phyloP scores from a whole-genome alignment of 306 rosid species.

The Dryas octopetala region DNA sequence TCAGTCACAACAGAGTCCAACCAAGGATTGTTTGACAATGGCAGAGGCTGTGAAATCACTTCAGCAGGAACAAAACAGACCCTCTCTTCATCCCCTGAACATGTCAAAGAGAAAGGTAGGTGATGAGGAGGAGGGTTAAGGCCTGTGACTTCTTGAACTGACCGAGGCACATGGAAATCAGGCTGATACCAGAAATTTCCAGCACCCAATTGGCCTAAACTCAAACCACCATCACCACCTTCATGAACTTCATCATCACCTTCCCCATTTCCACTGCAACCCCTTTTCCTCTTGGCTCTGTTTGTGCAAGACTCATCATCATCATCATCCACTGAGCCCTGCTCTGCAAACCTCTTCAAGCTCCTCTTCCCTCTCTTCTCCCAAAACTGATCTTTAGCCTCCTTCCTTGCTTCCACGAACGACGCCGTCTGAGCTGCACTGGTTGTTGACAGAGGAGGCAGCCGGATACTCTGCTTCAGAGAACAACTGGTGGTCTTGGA shows the following conservation, averaged over 20 bases:
- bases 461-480: conserved; percentile 75
- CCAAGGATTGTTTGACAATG: conserved; percentile 59
- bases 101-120: conserved; percentile 54
- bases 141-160: conserved; percentile 19
- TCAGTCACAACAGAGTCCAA: conserved; percentile 58
- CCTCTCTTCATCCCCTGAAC: conserved; percentile 61
- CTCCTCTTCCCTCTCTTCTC: conserved; percentile 40
- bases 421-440: conserved; percentile 22
- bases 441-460: conserved; percentile 68
- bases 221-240: conserved; percentile 36
- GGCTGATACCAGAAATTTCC: conserved; percentile 66
- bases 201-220: conserved; percentile 52
- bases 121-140: conserved; percentile 33
- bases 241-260: conserved; percentile 27
- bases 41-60: conserved; percentile 54
- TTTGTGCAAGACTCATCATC: conserved; percentile 45
- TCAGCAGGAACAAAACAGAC: conserved; percentile 70
- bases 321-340: conserved; percentile 32
- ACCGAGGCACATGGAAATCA: conserved; percentile 23
- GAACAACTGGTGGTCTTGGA: conserved; percentile 53
- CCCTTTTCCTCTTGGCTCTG: conserved; percentile 77
- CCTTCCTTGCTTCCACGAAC: conserved; percentile 37
- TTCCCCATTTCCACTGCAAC: conserved; percentile 31
- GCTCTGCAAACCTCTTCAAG: conserved; percentile 78
- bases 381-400: conserved; percentile 58